These are phyloP conservation scores for Lactifluus rugatus DNA, from an alignment of 768 basidiomycete genomes.

Conservation along the genomic window DNA sequence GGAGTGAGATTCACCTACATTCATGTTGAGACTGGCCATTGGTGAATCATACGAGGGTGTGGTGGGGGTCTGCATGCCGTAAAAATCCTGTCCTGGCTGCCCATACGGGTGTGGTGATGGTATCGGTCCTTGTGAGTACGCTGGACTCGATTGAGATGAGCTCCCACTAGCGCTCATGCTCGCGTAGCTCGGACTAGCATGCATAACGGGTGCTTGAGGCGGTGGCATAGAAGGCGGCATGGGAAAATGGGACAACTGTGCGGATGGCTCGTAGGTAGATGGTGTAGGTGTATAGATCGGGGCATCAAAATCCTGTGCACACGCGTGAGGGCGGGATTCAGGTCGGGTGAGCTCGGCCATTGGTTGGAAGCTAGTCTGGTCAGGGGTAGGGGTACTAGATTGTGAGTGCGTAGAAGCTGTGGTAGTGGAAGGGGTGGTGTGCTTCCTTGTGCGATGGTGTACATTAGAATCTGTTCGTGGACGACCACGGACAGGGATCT, in stretches of 20 bases:
- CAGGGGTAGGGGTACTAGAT: constrained; percentile 10
- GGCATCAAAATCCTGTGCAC: constrained; percentile 4
- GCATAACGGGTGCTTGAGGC: constrained; percentile 5
- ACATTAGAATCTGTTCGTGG: constrained; percentile 6
- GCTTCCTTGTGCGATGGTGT: constrained; percentile 8
- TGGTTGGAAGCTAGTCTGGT: constrained; percentile 2
- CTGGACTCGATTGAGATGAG: constrained; percentile 16
- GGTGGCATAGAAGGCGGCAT: constrained; percentile 12
- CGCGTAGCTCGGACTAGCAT: constrained; percentile 13
- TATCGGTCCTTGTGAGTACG: constrained; percentile 14
- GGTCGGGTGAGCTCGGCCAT: constrained; percentile 4
- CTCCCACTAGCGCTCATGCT: constrained; percentile 14
- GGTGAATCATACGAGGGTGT: constrained; percentile 15
- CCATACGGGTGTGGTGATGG: constrained; percentile 14
- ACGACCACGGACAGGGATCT: constrained; percentile 14
- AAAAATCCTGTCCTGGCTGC: constrained; percentile 4
- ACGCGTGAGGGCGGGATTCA: constrained; percentile 4
- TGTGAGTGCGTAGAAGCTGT: constrained; percentile 5
- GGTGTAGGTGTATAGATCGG: constrained; percentile 2
- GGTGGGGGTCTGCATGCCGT: background rate
- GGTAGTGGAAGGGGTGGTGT: background rate
- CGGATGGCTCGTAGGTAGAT: constrained; percentile 1
- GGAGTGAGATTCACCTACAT: constrained; percentile 4
- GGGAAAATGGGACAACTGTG: background rate
- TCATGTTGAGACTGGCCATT: background rate